Evolutionary conservation across 1,139 yeast species (phyloP), one percentile per base, ranked within the genome.

Genomic region (Sugiyamaella neomexicana): DNA sequence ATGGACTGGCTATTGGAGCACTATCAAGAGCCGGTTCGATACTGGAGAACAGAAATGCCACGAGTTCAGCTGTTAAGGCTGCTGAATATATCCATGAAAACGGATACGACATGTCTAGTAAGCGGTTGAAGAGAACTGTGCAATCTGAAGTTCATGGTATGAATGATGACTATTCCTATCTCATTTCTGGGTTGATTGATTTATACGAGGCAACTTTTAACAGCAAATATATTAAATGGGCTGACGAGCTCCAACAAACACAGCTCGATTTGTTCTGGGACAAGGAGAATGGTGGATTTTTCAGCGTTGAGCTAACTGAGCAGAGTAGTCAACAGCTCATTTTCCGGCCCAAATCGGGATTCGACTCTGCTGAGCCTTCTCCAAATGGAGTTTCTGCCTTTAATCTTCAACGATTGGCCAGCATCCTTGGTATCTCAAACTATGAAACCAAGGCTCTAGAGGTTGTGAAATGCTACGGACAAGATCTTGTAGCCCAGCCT

Each of bases 291-390:
- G 74, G 73, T 2, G 74, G 71, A 2, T 73, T 66, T 55, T 73
- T 57, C 60, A 55, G 66, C 1, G 68, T 63, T 2, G 60, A 63
- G 16, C 23, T 41, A 2, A 41, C 46, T 1, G 40, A 40, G 7
- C 17, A 37, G 27, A 41, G 58, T 9, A 57, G 59, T n/a, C 50
- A 50, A 16, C 60, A 63, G 40, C 65, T 70, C 17, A 62, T 69
- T 16, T 62, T 69, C 60, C 61, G 74, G 13, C 72, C 74, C 46
- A 72, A 73, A 60, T 58, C 62, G 31, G 72, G 71, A 16, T 70
- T 69, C 52, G 77, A 73, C 54, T 55, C 68, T n/a, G 72, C 73
- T 1, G 75, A 71, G 56, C 76, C 77, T 0, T 65, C 72, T 27
- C 60, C 73, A 8, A 72, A 73, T 45, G 73, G 74, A 6, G 65